Percentiles rank a stretch among this genome's conserved stretches.
Conservation (phyloP, 208 protist genomes). For the Naegleria lovaniensis region DNA sequence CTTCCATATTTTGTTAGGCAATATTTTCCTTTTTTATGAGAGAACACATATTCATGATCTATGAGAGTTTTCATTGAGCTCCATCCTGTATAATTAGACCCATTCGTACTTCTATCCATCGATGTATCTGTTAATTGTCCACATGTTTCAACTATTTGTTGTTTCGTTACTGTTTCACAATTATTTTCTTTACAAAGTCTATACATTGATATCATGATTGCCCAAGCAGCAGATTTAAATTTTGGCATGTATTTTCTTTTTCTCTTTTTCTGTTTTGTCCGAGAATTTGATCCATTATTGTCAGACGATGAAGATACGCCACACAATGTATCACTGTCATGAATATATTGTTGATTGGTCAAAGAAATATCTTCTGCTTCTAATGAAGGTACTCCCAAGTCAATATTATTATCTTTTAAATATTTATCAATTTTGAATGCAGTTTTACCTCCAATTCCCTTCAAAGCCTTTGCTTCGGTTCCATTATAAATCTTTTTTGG, state of each 20-base stretch:
- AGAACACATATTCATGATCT: background rate
- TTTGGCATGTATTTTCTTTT: slow-evolving; percentile 8
- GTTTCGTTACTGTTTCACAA: background rate
- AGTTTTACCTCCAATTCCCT: background rate
- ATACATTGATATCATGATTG: background rate
- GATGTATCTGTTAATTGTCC: background rate
- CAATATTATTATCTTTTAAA: background rate
- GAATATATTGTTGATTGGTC: background rate
- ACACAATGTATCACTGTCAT: background rate
- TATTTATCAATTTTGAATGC: slow-evolving; percentile 1
- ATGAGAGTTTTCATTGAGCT: background rate
- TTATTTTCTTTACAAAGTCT: background rate
- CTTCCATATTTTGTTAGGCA: background rate
- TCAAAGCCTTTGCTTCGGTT: background rate
- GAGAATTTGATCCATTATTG: background rate
- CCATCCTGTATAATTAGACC: background rate
- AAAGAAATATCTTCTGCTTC: no score
- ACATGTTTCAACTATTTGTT: background rate
- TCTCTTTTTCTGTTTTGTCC: background rate
- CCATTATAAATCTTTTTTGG: background rate
- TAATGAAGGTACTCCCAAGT: background rate
- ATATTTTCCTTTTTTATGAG: background rate
- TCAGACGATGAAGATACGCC: no score
- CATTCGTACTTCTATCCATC: background rate
- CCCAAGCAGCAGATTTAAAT: background rate